Base-by-base conservation (phyloP, 1,139 yeast genomes). In the Chernovozyma sophiae-reginae region DNA sequence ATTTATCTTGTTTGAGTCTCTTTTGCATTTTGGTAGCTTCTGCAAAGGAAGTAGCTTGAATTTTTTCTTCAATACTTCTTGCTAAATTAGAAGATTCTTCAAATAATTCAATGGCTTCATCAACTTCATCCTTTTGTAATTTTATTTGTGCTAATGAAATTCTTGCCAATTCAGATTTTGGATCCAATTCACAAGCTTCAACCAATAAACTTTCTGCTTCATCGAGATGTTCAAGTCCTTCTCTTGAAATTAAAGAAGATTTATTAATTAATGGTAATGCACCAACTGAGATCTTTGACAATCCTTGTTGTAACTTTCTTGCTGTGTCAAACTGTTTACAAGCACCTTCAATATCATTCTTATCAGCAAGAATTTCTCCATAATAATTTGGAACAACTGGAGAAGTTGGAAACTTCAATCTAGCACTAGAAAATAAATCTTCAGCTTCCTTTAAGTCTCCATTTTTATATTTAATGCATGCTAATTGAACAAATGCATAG, bases 331-430 rank as follows among this genome's bases (percentile, higher is more conserved):
- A 92, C 68, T 89, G 92, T 58, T 79, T 79, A 43, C 79, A 65
- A 42, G 98, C 96, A 46, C 75, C 82, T 31, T 65, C 74, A 42
- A 76, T 68, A 49, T 85, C 86, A 52, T 85, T 84, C 52, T 78
- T 77, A 58, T 92, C 97, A 46, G 89, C 81, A 54, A 90, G 73
- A 37, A 92, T 83, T 68, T 92, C 98, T 56, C 97, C 98, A 56
- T 81, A 87, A 64, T 90, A 94, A 69, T 89, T 90, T 65, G 94
- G 95, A 51, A 89, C 86, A 62, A 87, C 97, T 38, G 97, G 87
- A 36, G 84, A 75, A 25, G 92, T 77, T 50, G 96, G 94, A 78
- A 86, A 87, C 58, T 73, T 74, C 60, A 74, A 71, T 54, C 79
- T 79, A 32, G 96, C 87, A 48, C 77, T 80, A 47, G 77, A 73